Base-by-base conservation (phyloP, 1,139 yeast species). In the Citeromyces hawaiiensis region DNA sequence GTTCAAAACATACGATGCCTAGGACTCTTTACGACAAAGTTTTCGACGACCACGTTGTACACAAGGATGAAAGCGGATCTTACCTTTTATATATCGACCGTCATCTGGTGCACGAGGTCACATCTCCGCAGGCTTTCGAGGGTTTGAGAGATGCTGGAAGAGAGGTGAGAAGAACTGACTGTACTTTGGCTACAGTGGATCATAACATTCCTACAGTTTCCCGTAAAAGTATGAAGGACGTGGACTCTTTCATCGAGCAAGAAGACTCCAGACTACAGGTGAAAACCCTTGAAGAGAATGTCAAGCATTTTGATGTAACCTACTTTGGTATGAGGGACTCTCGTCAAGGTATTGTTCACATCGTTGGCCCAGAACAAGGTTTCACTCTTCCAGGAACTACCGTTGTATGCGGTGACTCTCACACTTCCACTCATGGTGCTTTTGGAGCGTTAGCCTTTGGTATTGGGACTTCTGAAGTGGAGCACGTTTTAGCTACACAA, bases 281-380 rank as follows among this genome's bases (percentile, higher is more conserved):
- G 45, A 70, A 77, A 57, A 91, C 98, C 41, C 70, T 91, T 48
- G 97, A 91, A 60, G 80, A 85, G 55, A 91, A 91, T 55, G 97
- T 91, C 50, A 79, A 78, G 61, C 85, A 80, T 48, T 91, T 88
- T 53, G 91, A 75, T 49, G 80, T 91, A 36, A 80, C 95, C 14
- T 91, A 81, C 57, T 88, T 91, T 49, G 98, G 98, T 47, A 83
- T 91, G 93, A 72, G 77, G 42, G 97, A 91, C 62, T 70, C 70
- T 47, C 78, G 97, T 63, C 98, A 91, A 64, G 98, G 98, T 52
- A 91, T 91, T 56, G 98, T 91, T 42, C 98, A 91, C 60, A 86
- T 91, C 50, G 94, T 91, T 44, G 98, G 98, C 36, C 98, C 98
- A 31, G 98, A 91, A 62, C 97, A 91, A 63, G 98, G 97, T 37